Conservation (phyloP, 1,139 yeast species). For the Scheffersomyces quercinus region DNA sequence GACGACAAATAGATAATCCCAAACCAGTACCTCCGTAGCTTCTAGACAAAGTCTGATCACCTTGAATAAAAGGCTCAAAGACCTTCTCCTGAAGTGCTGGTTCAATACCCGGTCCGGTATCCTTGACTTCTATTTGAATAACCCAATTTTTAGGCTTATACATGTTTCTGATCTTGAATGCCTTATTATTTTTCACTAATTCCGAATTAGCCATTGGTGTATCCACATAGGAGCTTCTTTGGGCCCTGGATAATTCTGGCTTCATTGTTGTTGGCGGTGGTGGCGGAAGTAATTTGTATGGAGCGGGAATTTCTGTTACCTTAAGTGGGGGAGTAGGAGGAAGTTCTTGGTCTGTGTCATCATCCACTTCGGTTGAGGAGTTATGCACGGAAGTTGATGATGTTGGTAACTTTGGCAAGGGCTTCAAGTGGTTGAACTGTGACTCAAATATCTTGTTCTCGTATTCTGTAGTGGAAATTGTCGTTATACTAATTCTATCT, state of each 20-base stretch:
- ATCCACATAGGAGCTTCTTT: not conserved
- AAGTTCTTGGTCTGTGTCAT: not conserved
- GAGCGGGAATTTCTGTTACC: not conserved
- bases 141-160: constrained; percentile 54
- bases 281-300: too few species aligned
- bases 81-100: constrained; percentile 77
- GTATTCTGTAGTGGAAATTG: constrained; percentile 54
- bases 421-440: constrained; percentile 41
- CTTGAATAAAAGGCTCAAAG: constrained; percentile 95
- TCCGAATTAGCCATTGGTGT: constrained; percentile 11
- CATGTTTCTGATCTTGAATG: constrained; percentile 37
- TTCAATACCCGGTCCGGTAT: constrained; percentile 92
- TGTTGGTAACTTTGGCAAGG: constrained; percentile 29
- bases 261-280: not conserved
- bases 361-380: not conserved
- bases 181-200: constrained; percentile 33
- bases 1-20: constrained; percentile 90
- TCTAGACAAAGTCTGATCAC: constrained; percentile 89
- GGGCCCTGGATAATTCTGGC: not conserved
- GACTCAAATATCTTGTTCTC: constrained; percentile 55
- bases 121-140: constrained; percentile 74
- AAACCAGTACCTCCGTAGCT: constrained; percentile 96
- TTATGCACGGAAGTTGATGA: not conserved
- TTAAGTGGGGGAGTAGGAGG: not conserved
- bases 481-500: constrained; percentile 41